Conservation (phyloP, 306 rosid genomes). For the Inga laurina region DNA sequence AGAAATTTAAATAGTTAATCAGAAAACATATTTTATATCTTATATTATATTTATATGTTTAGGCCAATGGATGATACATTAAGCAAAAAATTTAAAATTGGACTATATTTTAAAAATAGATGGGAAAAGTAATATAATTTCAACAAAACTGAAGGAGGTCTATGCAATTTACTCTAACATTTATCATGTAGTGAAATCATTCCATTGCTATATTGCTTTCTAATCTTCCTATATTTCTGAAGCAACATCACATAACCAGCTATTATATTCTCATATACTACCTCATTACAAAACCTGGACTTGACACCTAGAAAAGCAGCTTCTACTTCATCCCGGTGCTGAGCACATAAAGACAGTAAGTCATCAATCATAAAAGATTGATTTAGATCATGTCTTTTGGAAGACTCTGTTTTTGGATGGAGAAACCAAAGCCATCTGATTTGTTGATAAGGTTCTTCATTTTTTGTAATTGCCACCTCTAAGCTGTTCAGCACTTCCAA, state of each 20-base stretch:
- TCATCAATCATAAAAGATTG: conserved; percentile 42
- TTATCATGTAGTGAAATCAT: conserved; percentile 72
- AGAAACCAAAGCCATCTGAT: conserved; percentile 63
- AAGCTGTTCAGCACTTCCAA: conserved; percentile 49
- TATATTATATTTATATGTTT: background rate
- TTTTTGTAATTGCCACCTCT: conserved; percentile 57
- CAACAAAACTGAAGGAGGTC: background rate
- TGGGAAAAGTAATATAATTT: background rate
- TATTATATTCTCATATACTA: conserved; percentile 57
- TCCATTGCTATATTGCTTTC: conserved; percentile 75
- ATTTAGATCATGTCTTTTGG: conserved; percentile 31
- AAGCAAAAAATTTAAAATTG: background rate
- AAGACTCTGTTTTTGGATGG: conserved; percentile 35
- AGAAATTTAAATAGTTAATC: no score
- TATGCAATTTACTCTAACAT: background rate
- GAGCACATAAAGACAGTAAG: conserved; percentile 34
- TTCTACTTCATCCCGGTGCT: conserved; percentile 51
- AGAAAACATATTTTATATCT: no score
- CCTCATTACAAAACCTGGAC: conserved; percentile 67
- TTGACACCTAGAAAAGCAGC: conserved; percentile 55
- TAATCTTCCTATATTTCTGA: conserved; percentile 57
- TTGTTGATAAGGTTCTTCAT: conserved; percentile 66
- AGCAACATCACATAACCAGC: conserved; percentile 57
- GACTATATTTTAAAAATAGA: background rate
- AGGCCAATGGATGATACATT: background rate